Evolutionary conservation across 345 rosid genomes (phyloP).

Genomic region (Excoecaria cochinchinensis): DNA sequence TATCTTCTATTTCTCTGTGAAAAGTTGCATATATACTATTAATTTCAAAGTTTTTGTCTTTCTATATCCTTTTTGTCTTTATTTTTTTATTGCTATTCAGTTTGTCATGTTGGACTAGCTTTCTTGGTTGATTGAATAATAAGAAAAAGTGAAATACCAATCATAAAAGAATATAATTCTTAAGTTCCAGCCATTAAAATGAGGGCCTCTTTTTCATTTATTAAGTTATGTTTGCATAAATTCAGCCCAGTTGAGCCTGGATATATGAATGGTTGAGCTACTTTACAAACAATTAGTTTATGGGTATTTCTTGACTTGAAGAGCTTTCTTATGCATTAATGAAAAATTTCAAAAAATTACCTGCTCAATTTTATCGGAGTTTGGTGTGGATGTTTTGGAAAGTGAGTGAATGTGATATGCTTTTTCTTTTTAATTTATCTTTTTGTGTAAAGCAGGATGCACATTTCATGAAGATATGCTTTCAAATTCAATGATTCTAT

Average conservation of each 20-base stretch:
- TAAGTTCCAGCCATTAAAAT: constrained; percentile 23
- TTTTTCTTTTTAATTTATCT: constrained; percentile 20
- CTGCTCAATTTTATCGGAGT: constrained; percentile 24
- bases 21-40: neutral
- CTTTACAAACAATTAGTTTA: constrained; percentile 3
- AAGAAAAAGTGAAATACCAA: constrained; percentile 22
- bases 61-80: constrained; percentile 19
- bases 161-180: neutral
- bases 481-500: neutral
- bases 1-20: constrained; percentile 5
- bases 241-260: constrained; percentile 31
- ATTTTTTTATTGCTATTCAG: constrained; percentile 11
- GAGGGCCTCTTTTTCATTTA: constrained; percentile 46
- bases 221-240: constrained; percentile 15
- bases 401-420: constrained; percentile 46
- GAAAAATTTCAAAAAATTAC: constrained; percentile 13
- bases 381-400: constrained; percentile 40
- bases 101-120: neutral
- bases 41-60: constrained; percentile 4
- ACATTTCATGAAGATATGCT: constrained; percentile 15
- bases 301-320: constrained; percentile 15
- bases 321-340: constrained; percentile 9
- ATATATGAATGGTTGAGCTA: constrained; percentile 3
- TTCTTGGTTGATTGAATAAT: constrained; percentile 18
- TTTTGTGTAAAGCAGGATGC: constrained; percentile 31